phyloP scores from a whole-genome alignment of 1,284 basidiomycete species.

The Polyporus tsugae region DNA sequence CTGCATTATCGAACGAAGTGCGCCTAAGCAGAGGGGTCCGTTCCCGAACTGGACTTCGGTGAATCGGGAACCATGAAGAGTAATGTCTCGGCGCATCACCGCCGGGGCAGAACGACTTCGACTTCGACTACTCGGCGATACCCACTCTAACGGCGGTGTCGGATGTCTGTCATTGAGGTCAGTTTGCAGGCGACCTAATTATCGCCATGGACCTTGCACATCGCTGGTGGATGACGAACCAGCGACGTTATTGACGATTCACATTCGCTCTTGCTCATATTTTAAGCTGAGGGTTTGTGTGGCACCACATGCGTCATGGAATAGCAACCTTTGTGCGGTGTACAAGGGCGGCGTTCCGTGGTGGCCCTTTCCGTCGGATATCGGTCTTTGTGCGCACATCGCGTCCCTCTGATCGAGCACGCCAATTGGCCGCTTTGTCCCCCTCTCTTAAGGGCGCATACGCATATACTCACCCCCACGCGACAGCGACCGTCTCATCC shows the following conservation, averaged over 20 bases:
- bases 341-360: background rate
- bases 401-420: background rate
- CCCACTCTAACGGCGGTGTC: background rate
- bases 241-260: background rate
- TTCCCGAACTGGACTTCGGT: background rate
- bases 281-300: background rate
- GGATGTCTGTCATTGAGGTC: background rate
- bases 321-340: background rate
- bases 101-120: background rate
- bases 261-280: too few relatives aligned
- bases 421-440: background rate
- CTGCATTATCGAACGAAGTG: background rate
- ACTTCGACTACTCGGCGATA: background rate
- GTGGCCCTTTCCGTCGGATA: too few relatives aligned
- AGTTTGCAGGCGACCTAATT: background rate
- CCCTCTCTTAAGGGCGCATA: background rate
- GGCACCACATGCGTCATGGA: background rate
- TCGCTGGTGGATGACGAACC: background rate
- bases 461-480: constrained; percentile 11
- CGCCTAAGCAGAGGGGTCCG: background rate
- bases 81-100: background rate
- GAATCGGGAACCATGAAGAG: background rate
- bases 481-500: constrained; percentile 61
- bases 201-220: background rate
- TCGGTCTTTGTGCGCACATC: background rate